These are phyloP conservation scores for Monosporascus sp. DNA, from an alignment of 2,329 filamentous ascomycete genomes.

Conservation along the genomic window DNA sequence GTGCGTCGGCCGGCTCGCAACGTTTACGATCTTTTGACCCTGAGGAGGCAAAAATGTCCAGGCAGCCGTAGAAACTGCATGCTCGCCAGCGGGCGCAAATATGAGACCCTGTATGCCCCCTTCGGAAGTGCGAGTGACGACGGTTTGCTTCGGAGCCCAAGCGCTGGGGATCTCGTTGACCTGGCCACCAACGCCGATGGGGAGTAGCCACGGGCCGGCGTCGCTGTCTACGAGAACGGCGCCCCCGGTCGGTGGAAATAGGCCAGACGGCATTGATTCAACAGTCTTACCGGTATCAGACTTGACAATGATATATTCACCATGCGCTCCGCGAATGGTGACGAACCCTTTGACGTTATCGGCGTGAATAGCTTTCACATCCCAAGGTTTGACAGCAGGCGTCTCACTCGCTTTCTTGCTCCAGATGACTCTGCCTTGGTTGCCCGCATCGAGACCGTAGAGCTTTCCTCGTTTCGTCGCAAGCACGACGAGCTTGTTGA, in stretches of 20 bases:
- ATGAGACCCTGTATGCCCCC: constrained; percentile 52
- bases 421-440: constrained; percentile 73
- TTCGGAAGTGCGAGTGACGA: constrained; percentile 48
- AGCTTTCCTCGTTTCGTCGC: constrained; percentile 76
- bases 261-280: constrained; percentile 36
- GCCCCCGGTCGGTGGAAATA: constrained; percentile 36
- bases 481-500: constrained; percentile 78
- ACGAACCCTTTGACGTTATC: constrained; percentile 53
- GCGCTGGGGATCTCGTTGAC: constrained; percentile 41
- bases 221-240: constrained; percentile 50
- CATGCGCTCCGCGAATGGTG: constrained; percentile 54
- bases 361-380: constrained; percentile 63
- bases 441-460: constrained; percentile 73
- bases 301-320: constrained; percentile 56
- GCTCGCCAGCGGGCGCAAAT: constrained; percentile 39
- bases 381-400: constrained; percentile 51
- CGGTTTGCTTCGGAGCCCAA: constrained; percentile 44
- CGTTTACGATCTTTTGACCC: constrained; percentile 62
- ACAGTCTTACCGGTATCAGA: constrained; percentile 48
- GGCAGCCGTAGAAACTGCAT: constrained; percentile 41
- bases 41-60: constrained; percentile 71
- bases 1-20: constrained; percentile 65
- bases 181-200: constrained; percentile 47
- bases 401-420: constrained; percentile 59
- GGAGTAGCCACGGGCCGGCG: constrained; percentile 48